phyloP scores from a whole-genome alignment of 371 early-diverging fungal species.

The Saksenaea vasiformis region DNA sequence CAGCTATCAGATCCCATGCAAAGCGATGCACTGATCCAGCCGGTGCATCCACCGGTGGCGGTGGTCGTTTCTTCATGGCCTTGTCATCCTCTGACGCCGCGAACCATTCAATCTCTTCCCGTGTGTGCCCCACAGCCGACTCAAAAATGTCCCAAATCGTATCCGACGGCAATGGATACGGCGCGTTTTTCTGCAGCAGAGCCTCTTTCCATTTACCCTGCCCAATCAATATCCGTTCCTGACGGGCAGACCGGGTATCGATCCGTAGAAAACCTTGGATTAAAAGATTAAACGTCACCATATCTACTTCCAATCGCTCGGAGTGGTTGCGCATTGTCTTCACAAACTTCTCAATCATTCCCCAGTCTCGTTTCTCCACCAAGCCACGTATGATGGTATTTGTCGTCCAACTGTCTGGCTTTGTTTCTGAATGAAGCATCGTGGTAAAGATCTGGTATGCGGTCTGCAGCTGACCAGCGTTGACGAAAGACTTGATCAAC shows the following conservation, averaged over 20 bases:
- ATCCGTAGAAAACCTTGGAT: constrained; percentile 40
- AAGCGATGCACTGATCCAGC: background rate
- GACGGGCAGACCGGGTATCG: constrained; percentile 15
- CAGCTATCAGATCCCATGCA: background rate
- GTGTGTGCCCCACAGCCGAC: constrained; percentile 25
- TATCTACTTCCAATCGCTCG: constrained; percentile 16
- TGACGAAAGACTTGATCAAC: constrained; percentile 74
- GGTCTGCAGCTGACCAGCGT: constrained; percentile 53
- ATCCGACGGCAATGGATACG: constrained; percentile 21
- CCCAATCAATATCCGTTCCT: constrained; percentile 11
- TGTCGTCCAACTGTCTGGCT: constrained; percentile 29
- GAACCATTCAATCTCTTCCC: background rate
- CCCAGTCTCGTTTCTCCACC: constrained; percentile 34
- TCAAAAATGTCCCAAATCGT: constrained; percentile 43
- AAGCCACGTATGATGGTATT: constrained; percentile 40
- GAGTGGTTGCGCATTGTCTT: background rate
- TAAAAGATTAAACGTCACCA: constrained; percentile 39
- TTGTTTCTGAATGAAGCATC: constrained; percentile 23
- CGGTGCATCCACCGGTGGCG: background rate
- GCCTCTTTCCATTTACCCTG: constrained; percentile 18
- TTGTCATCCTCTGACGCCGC: background rate
- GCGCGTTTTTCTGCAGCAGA: constrained; percentile 1
- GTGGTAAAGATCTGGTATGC: constrained; percentile 31
- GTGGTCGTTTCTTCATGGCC: background rate
- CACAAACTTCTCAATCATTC: constrained; percentile 27